A percentile compares a stretch with the other conserved stretches of the same genome.
These are phyloP conservation scores for Ganoderma resinaceum DNA, from an alignment of 1,284 basidiomycete species.

Conservation along the genomic window DNA sequence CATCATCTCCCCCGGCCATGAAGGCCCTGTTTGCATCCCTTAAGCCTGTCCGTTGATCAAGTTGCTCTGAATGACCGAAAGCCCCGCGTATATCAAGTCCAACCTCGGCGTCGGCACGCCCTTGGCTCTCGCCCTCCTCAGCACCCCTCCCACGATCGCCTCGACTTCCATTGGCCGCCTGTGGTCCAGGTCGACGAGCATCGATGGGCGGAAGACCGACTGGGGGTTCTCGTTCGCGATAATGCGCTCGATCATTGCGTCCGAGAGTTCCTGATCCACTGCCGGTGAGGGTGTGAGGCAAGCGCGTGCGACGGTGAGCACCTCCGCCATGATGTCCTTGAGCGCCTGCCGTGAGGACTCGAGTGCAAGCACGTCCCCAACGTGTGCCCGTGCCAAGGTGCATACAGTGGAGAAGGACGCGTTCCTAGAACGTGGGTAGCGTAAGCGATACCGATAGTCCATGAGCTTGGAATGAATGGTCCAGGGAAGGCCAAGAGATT, in stretches of 20 bases:
- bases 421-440: constrained; percentile 38
- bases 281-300: constrained; percentile 37
- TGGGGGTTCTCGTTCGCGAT: constrained; percentile 38
- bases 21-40: background rate
- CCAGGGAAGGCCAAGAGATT: background rate
- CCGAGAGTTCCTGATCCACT: constrained; percentile 33
- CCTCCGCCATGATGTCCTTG: constrained; percentile 39
- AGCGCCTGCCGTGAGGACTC: constrained; percentile 29
- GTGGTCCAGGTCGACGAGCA: constrained; percentile 64
- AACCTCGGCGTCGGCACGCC: constrained; percentile 43
- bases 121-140: constrained; percentile 55
- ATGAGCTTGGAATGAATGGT: background rate
- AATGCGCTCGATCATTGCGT: constrained; percentile 39
- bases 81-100: constrained; percentile 34
- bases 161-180: constrained; percentile 70
- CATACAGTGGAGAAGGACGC: constrained; percentile 46
- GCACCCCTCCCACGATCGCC: constrained; percentile 67
- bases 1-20: background rate
- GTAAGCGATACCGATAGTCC: constrained; percentile 1
- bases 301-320: constrained; percentile 42
- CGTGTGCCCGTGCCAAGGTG: constrained; percentile 47
- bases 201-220: constrained; percentile 46
- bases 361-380: constrained; percentile 42
- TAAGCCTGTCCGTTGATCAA: constrained; percentile 23
- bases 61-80: constrained; percentile 35